Evolutionary conservation across 1,284 basidiomycete species (phyloP), one percentile per base, ranked within the genome.

Genomic region (Ceratobasidium sp.): DNA sequence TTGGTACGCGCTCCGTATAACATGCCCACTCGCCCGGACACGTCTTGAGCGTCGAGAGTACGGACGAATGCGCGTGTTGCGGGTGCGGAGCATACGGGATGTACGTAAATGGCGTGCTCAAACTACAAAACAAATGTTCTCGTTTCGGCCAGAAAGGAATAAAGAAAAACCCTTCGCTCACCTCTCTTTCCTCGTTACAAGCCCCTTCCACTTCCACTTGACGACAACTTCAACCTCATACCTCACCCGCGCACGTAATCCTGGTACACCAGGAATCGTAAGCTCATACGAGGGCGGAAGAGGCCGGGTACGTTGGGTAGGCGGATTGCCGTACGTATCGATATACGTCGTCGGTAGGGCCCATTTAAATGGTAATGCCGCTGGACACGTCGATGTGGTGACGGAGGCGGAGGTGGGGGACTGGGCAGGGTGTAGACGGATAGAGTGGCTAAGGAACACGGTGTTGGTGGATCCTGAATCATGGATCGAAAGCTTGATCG

Each of bases 1-100:
- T 63, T 18, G 80, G 77, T 9, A 80, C 77, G 26, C 71, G 66
- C 33, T 78, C 76, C 10, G 75, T 66, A 49, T 78, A 78, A n/a
- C 66, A 64, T 23, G 66, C 58, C 80, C 80, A 80, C 46, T 80
- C 80, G 33, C 79, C 80, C 39, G 80, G 80, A 51, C 75, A 63
- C n/a, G 80, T 40, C 46, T 80, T 80, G 60, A 80, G 69, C 39
- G 80, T 72, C n/a, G 80, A 53, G 40, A 79, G 42, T 39, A 80
- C 79, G 5, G 80, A 80, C 15, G 77, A 39, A 20, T 53, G 80
- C 69, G 44, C 58, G 60, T 63, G 80, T 70, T 68, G 73, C 23
- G 66, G 69, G 70, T 63, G 78, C 13, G 79, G 68, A 6, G 80
- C 69, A n/a, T 79, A 63, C 12, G 78, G 80, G 13, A 76, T 58